phyloP scores from a whole-genome alignment of 2,329 filamentous ascomycete genomes.

The Cryphonectria carpinicola region DNA sequence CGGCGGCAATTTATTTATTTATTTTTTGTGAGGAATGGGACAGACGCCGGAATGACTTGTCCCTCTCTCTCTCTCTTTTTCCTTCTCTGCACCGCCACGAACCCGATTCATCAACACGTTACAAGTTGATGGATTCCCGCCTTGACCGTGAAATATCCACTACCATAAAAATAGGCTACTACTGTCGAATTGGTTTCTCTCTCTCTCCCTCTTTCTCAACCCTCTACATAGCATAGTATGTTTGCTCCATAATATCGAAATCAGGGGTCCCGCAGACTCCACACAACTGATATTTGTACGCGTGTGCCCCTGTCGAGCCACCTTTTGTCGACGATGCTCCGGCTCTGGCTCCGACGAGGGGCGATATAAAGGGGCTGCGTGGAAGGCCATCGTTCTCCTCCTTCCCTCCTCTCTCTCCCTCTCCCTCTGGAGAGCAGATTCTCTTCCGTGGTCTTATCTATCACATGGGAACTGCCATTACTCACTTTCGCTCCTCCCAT shows the following conservation, averaged over 20 bases:
- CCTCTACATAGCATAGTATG: background rate
- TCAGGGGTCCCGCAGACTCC: slow-evolving; percentile 19
- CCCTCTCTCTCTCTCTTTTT: background rate
- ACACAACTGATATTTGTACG: slow-evolving; percentile 14
- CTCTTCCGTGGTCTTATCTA: background rate
- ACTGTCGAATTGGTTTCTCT: background rate
- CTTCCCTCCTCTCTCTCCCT: background rate
- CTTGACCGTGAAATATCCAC: background rate
- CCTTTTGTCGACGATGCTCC: background rate
- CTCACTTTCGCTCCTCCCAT: background rate
- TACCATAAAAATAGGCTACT: background rate
- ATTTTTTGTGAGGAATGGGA: background rate
- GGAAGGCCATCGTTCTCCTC: background rate
- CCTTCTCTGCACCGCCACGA: background rate
- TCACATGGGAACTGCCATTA: background rate
- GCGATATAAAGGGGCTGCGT: slow-evolving; percentile 13
- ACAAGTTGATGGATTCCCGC: background rate
- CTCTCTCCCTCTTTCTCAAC: background rate
- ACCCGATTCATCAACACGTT: background rate
- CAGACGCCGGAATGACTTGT: background rate
- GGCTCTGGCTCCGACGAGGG: background rate
- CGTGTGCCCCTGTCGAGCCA: slow-evolving; percentile 14
- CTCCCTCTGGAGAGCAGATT: background rate
- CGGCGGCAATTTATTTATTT: too few species aligned
- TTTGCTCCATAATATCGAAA: slow-evolving; percentile 17